Evolutionary conservation across 192 early-diverging fungal species (phyloP).

Genomic region (Phlyctochytrium arcticum): DNA sequence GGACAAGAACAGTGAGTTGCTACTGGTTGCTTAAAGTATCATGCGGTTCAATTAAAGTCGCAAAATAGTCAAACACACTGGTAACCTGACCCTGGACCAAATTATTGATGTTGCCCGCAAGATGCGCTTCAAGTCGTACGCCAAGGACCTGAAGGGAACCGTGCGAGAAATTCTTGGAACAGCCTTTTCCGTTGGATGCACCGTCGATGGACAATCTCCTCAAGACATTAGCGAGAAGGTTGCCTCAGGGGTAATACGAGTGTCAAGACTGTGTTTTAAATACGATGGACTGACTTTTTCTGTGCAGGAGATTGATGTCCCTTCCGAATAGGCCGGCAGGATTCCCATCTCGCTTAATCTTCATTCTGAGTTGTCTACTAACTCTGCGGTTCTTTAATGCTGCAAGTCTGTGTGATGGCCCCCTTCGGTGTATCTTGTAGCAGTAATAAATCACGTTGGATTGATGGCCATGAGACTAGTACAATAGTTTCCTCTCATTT

Average conservation of each 20-base stretch:
- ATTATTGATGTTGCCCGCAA: conserved; percentile 94
- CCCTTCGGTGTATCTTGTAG: too few species aligned
- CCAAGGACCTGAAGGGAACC: conserved; percentile 90
- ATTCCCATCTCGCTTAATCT: too few species aligned
- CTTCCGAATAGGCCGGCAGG: conserved; percentile 38
- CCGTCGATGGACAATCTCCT: conserved; percentile 94
- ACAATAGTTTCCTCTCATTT: too few species aligned
- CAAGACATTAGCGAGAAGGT: conserved; percentile 82
- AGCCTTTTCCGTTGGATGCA: conserved; percentile 91
- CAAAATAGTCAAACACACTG: conserved; percentile 92
- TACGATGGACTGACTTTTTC: not conserved
- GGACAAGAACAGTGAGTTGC: conserved; percentile 93
- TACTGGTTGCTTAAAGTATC: conserved; percentile 6
- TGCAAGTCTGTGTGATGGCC: too few species aligned
- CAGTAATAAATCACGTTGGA: too few species aligned
- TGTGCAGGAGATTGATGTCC: conserved; percentile 37
- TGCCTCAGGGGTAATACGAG: conserved; percentile 57
- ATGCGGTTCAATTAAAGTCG: too few species aligned
- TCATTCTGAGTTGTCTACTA: too few species aligned
- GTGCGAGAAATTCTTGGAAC: conserved; percentile 97
- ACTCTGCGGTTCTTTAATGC: too few species aligned
- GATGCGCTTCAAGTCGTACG: conserved; percentile 92
- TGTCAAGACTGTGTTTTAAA: not conserved
- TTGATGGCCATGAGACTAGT: too few species aligned
- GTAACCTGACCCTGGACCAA: conserved; percentile 92